phyloP scores from a whole-genome alignment of 495 filamentous ascomycete genomes.

The Hyaloscypha variabilis region DNA sequence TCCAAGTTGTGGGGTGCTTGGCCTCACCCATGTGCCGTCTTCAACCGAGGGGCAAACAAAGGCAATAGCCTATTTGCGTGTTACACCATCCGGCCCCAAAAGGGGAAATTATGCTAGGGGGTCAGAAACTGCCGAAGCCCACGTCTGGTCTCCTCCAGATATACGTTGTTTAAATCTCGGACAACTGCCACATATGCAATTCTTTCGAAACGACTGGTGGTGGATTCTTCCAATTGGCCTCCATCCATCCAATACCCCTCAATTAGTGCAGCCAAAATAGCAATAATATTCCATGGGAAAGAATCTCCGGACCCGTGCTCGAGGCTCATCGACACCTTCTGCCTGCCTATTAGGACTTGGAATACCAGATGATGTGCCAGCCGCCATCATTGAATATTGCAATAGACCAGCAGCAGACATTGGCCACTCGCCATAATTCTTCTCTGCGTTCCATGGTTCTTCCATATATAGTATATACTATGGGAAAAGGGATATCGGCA shows the following conservation, averaged over 20 bases:
- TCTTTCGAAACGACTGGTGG: conserved; percentile 7
- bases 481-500: neutral
- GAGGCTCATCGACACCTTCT: conserved; percentile 5
- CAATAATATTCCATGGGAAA: conserved; percentile 4
- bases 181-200: neutral
- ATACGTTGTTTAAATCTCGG: neutral
- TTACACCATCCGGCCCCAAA: neutral
- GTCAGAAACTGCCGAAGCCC: neutral
- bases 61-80: neutral
- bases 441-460: neutral
- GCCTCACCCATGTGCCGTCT: neutral
- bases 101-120: neutral
- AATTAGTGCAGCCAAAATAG: conserved; percentile 11
- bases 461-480: neutral
- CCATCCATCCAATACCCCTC: no score
- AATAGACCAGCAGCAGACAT: neutral
- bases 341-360: neutral
- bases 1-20: neutral
- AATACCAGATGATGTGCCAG: neutral
- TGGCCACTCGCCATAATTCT: neutral
- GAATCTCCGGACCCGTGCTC: conserved; percentile 5
- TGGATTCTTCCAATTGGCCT: neutral
- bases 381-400: neutral
- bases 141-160: neutral
- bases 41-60: neutral